These are phyloP conservation scores for Aspergillus nomiae DNA, from an alignment of 2,329 filamentous ascomycete genomes.

Conservation along the genomic window DNA sequence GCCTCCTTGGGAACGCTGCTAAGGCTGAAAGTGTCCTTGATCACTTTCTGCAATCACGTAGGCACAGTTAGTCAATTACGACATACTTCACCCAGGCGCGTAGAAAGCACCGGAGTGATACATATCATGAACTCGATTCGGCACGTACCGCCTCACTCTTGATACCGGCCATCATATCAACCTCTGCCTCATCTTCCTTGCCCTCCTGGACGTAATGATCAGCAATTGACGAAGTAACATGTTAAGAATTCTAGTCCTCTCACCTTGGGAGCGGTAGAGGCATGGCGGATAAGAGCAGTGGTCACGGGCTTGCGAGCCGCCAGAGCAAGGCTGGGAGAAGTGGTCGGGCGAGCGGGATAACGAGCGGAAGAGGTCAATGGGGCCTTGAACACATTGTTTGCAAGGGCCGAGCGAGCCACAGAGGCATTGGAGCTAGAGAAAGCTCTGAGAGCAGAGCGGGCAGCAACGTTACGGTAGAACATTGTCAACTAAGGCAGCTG, in stretches of 20 bases:
- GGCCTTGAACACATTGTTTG: constrained; percentile 46
- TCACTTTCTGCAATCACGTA: constrained; percentile 53
- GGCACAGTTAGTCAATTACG: constrained; percentile 4
- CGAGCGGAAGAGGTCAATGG: constrained; percentile 47
- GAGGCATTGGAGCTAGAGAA: constrained; percentile 46
- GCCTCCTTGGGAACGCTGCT: constrained; percentile 67
- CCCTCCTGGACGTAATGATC: constrained; percentile 47
- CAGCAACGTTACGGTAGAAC: constrained; percentile 48
- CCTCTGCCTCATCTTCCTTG: constrained; percentile 46
- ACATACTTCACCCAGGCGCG: neutral
- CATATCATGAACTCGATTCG: constrained; percentile 7
- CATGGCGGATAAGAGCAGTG: constrained; percentile 53
- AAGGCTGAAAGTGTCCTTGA: constrained; percentile 71
- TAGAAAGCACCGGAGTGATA: neutral
- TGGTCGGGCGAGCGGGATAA: constrained; percentile 36
- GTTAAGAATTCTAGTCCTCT: constrained; percentile 8
- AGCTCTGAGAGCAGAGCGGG: constrained; percentile 49
- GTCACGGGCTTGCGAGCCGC: constrained; percentile 48
- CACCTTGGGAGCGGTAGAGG: constrained; percentile 53
- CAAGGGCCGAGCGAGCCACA: constrained; percentile 43
- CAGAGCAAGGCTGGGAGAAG: constrained; percentile 44
- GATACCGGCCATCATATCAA: constrained; percentile 56
- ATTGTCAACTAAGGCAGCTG: constrained; percentile 41
- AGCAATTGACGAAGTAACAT: constrained; percentile 48
- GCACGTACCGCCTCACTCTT: constrained; percentile 60